Conservation (phyloP, 768 basidiomycete genomes). For the Dioszegia aurantiaca region DNA sequence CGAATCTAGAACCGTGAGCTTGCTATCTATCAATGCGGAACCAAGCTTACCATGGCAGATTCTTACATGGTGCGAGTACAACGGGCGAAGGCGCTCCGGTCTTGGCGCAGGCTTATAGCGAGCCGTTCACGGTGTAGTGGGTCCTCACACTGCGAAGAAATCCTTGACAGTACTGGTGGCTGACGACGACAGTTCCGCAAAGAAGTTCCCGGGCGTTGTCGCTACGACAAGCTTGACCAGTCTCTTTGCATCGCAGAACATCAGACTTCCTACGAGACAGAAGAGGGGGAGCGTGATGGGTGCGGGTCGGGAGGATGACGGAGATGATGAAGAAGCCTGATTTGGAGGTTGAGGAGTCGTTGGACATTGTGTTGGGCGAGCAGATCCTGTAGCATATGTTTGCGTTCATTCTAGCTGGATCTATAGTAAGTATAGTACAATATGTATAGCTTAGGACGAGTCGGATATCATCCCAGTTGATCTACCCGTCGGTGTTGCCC, state of each 20-base stretch:
- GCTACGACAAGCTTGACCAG: slow-evolving; percentile 41
- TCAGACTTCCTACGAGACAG: slow-evolving; percentile 38
- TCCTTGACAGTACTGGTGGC: neutral
- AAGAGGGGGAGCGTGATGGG: slow-evolving; percentile 8
- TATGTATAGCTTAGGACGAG: too few species aligned
- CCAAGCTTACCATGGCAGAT: neutral
- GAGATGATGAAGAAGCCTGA: slow-evolving; percentile 11
- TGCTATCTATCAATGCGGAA: neutral
- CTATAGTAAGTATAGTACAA: too few species aligned
- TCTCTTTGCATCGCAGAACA: slow-evolving; percentile 38
- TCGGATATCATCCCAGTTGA: too few species aligned
- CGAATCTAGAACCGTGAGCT: slow-evolving; percentile 88
- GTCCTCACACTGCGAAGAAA: slow-evolving; percentile 10
- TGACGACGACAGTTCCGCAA: slow-evolving; percentile 71
- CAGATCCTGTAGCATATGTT: too few species aligned
- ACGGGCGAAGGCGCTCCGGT: slow-evolving; percentile 59
- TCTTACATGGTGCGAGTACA: neutral
- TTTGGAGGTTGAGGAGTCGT: neutral
- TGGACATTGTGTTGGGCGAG: neutral
- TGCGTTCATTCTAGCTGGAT: too few species aligned
- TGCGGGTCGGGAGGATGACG: slow-evolving; percentile 17
- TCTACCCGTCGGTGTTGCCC: too few species aligned
- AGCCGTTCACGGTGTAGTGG: slow-evolving; percentile 72
- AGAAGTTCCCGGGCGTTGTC: slow-evolving; percentile 86
- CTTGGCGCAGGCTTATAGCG: slow-evolving; percentile 77